Base-by-base conservation (phyloP, 148 eudicot species). In the Talinum fruticosum region DNA sequence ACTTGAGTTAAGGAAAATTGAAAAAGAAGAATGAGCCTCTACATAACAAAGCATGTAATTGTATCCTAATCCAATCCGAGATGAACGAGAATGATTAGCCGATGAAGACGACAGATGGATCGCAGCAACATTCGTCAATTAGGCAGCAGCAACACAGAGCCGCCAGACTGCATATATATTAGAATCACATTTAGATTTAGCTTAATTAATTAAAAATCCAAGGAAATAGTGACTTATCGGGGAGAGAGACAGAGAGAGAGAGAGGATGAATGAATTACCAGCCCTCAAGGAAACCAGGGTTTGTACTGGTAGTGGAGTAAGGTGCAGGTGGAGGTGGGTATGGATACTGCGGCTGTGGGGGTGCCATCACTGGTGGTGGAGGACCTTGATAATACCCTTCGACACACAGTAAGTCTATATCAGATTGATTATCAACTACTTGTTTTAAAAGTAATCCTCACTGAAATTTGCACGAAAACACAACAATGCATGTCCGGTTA, bases 91-190 rank as follows among this genome's bases (percentile, higher is more conserved):
- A 51, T 1, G 23, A 75, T 78, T 26, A 76, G 24, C 75, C 18
- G 21, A 82, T 62, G 78, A 83, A 88, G 44, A 90, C 33, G 54
- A 87, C 66, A 32, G 92, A 87, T n/a, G 91, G 97, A 44, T 92
- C 97, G 68, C 92, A 92, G 86, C 97, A 91, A 65, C 96, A 92
- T 51, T 87, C 97, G 21, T 90, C 97, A 65, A 92, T 35, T 0
- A 90, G 75, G 82, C 85, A 90, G 67, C 97, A 92, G 82, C 97
- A 92, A 77, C 93, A 92, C 73, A 90, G 72, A 79, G 94, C 94
- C 66, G 92, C 89, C 69, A 92, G 79, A 75, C 97, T 92, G 94
- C 83, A 88, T 13, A 34, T 49, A 4, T 41, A 15, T 18, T 16
- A 51, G 16, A 51, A 51, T 15, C 19, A 51, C 19, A 51, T 16